These are phyloP conservation scores for Fonsecaea nubica DNA, from an alignment of 2,329 filamentous ascomycete genomes.

Conservation along the genomic window DNA sequence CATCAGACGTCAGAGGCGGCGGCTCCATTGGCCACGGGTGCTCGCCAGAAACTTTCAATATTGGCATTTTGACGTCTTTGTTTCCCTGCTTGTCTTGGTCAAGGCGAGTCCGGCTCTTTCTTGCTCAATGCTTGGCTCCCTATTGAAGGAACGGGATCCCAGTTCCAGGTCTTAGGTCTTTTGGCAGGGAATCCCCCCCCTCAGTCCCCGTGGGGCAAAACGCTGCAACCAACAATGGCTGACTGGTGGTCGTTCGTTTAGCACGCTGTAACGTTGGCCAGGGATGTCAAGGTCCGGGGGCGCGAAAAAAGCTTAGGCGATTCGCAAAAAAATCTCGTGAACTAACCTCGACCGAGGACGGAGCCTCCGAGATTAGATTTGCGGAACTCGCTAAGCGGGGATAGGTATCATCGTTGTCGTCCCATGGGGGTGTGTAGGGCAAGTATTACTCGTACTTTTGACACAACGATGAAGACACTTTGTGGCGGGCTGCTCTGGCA, in stretches of 20 bases:
- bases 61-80: constrained; percentile 7
- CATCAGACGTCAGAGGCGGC: not conserved
- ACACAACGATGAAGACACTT: not conserved
- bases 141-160: not conserved
- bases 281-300: constrained; percentile 13
- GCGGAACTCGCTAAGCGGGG: constrained; percentile 16
- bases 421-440: not conserved
- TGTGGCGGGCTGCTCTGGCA: not conserved
- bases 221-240: constrained; percentile 11
- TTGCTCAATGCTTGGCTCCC: constrained; percentile 16
- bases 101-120: not conserved
- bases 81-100: not conserved
- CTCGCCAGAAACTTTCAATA: constrained; percentile 5
- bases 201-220: constrained; percentile 22
- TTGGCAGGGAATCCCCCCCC: constrained; percentile 4
- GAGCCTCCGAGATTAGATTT: constrained; percentile 23
- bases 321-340: not conserved
- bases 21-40: constrained; percentile 2
- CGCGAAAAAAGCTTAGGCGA: constrained; percentile 4
- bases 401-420: not conserved
- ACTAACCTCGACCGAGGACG: constrained; percentile 3
- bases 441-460: not conserved
- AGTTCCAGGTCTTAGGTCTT: constrained; percentile 7
- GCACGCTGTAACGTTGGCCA: constrained; percentile 24
- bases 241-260: not conserved